Evolutionary conservation across 495 filamentous ascomycete genomes (phyloP).

Genomic region (Hyphodiscus hymeniophilus): DNA sequence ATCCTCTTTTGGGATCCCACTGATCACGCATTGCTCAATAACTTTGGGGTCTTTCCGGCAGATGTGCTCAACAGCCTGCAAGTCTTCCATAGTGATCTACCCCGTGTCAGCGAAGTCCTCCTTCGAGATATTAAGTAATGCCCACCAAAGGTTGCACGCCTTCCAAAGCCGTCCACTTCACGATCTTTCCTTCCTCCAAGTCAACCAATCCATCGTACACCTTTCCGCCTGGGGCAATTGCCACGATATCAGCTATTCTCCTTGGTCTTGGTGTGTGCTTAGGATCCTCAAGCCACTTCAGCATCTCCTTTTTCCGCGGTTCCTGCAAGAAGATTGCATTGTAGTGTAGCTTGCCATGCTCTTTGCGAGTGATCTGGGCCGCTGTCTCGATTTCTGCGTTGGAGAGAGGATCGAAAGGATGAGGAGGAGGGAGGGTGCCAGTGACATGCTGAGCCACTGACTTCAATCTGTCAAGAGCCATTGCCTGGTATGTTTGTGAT

Average conservation of each 20-base stretch:
- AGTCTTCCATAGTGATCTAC: conserved; percentile 90
- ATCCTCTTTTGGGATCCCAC: conserved; percentile 77
- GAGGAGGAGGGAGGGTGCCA: conserved; percentile 45
- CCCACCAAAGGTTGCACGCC: conserved; percentile 76
- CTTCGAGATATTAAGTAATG: not conserved
- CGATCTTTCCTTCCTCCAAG: conserved; percentile 59
- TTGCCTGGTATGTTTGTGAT: conserved; percentile 23
- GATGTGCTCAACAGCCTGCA: conserved; percentile 78
- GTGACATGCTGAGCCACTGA: conserved; percentile 59
- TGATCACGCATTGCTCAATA: conserved; percentile 83
- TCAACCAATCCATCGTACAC: conserved; percentile 84
- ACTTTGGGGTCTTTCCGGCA: conserved; percentile 77
- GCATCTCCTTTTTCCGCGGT: conserved; percentile 82
- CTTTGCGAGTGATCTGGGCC: conserved; percentile 59
- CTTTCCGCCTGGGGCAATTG: conserved; percentile 70
- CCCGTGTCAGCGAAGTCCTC: conserved; percentile 10
- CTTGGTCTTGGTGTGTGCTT: conserved; percentile 53
- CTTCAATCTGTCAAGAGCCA: conserved; percentile 63
- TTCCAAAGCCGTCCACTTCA: conserved; percentile 67
- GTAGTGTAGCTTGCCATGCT: conserved; percentile 67
- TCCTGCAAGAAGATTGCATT: conserved; percentile 87
- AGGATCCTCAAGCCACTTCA: conserved; percentile 66
- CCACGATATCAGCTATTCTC: conserved; percentile 76
- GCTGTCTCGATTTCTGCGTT: conserved; percentile 69
- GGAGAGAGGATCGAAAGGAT: conserved; percentile 83